Evolutionary conservation across 306 rosid species (phyloP), one percentile per base, ranked within the genome.

Genomic region (Quercus wislizeni): DNA sequence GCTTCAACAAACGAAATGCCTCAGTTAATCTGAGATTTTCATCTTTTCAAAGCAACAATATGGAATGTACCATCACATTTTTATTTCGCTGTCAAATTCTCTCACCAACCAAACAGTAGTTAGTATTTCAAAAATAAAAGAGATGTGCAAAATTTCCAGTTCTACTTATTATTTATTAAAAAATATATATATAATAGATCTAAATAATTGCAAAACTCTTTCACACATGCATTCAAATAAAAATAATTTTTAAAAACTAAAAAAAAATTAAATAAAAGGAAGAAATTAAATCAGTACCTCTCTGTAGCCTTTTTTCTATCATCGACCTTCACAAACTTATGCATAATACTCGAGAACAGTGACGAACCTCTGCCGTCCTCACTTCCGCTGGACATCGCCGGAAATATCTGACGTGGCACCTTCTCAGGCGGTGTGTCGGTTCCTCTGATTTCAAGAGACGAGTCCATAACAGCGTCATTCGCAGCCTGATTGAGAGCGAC

Each of bases 391-490:
- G 80, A 83, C 12, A 52, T 83, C 30, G 80, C 85, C 57, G 87
- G 90, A 1, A 87, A 78, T 81, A 94, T 52, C 84, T 81, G 92
- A 70, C 95, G 94, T 0, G 99, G 95, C 76, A 76, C 91, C 86
- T 94, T 94, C 90, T 94, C 97, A 79, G 97, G 99, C 81, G 99
- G 99, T 27, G 99, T 92, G 19, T 92, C 97, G 31, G 97, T 89
- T 90, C 97, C 99, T 21, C 82, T 86, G 70, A 94, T 84, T 57
- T 88, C 95, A 31, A 61, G 21, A 17, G 86, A 75, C 25, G 87
- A 68, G 71, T 83, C 85, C 31, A 27, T 46, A 15, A 57, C 74
- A 12, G 68, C 35, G 55, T 52, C 63, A 68, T 35, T 43, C 20
- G 65, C 52, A 9, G 78, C 85, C 57, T 65, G 86, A 27, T 71